Evolutionary conservation across 768 basidiomycete species (phyloP).

Genomic region (Leccinum ochraceum): DNA sequence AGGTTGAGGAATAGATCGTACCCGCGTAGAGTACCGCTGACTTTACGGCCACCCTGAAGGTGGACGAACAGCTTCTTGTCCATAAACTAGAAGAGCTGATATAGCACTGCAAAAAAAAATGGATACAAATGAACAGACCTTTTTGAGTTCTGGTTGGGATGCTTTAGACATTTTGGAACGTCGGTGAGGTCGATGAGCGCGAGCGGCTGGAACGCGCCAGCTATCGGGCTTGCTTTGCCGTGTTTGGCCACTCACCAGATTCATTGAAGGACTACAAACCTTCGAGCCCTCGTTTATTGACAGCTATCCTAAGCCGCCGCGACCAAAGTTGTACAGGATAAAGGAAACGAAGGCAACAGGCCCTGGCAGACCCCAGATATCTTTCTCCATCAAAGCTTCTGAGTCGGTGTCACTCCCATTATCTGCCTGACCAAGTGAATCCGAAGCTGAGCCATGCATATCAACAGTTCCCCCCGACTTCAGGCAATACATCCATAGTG

Average conservation of each 20-base stretch:
- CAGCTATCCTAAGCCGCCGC: constrained; percentile 1
- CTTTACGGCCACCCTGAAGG: constrained; percentile 92
- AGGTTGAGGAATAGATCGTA: constrained; percentile 99
- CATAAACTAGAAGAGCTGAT: constrained; percentile 72
- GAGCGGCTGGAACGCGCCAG: background rate
- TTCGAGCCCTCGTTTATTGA: background rate
- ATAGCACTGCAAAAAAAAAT: background rate
- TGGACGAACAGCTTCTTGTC: constrained; percentile 96
- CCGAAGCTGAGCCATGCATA: constrained; percentile 14
- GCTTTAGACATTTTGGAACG: constrained; percentile 77
- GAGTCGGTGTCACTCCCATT: constrained; percentile 15
- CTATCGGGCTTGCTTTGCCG: constrained; percentile 29
- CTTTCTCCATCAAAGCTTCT: background rate
- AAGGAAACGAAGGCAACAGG: background rate
- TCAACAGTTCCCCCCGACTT: constrained; percentile 10
- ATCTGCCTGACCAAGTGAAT: constrained; percentile 1
- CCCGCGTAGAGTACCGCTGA: constrained; percentile 91
- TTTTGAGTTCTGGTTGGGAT: constrained; percentile 97
- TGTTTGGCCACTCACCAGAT: constrained; percentile 29
- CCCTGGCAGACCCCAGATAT: background rate
- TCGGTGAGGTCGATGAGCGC: background rate
- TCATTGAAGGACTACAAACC: background rate
- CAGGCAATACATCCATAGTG: constrained; percentile 3
- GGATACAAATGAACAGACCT: constrained; percentile 52
- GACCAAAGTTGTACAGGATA: background rate